Evolutionary conservation across 768 basidiomycete genomes (phyloP).

Genomic region (Sporobolomyces pararoseus): DNA sequence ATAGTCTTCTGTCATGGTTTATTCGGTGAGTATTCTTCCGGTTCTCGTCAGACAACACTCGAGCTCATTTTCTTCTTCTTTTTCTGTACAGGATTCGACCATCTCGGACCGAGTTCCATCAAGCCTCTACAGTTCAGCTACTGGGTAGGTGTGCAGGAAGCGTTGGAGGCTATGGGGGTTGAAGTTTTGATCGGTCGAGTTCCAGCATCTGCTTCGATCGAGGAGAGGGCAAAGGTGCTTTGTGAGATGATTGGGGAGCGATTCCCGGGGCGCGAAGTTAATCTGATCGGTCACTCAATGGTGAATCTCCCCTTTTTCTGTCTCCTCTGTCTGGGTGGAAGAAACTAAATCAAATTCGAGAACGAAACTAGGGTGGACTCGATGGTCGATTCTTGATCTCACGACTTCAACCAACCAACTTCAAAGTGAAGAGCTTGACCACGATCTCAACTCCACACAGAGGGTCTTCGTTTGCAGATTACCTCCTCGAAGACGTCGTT

Average conservation of each 20-base stretch:
- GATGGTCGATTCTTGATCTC: slow-evolving; percentile 88
- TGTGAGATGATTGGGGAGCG: slow-evolving; percentile 70
- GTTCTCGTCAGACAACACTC: too few relatives aligned
- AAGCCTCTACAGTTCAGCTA: slow-evolving; percentile 79
- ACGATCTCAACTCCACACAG: slow-evolving; percentile 94
- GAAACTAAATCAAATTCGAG: too few relatives aligned
- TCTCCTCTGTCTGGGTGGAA: neutral
- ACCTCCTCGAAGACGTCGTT: slow-evolving; percentile 61
- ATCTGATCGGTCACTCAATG: slow-evolving; percentile 84
- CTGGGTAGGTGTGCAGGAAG: slow-evolving; percentile 95
- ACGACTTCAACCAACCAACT: slow-evolving; percentile 69
- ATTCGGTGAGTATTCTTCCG: slow-evolving; percentile 55
- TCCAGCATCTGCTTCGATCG: slow-evolving; percentile 57
- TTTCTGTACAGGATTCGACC: slow-evolving; percentile 74
- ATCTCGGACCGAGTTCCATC: slow-evolving; percentile 69
- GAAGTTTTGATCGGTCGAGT: slow-evolving; percentile 91
- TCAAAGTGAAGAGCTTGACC: slow-evolving; percentile 78
- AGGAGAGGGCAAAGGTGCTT: slow-evolving; percentile 86
- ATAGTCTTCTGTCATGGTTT: slow-evolving; percentile 94
- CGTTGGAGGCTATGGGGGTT: slow-evolving; percentile 76
- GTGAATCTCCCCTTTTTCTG: slow-evolving; percentile 50
- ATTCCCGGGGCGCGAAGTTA: slow-evolving; percentile 78
- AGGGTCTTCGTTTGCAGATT: slow-evolving; percentile 88
- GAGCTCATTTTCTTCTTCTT: too few relatives aligned
- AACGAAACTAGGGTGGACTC: slow-evolving; percentile 66